Percentiles rank a stretch among this genome's conserved stretches.
Evolutionary conservation across 2,329 filamentous ascomycete genomes (phyloP).

Genomic region (Cryoendolithus antarcticus): DNA sequence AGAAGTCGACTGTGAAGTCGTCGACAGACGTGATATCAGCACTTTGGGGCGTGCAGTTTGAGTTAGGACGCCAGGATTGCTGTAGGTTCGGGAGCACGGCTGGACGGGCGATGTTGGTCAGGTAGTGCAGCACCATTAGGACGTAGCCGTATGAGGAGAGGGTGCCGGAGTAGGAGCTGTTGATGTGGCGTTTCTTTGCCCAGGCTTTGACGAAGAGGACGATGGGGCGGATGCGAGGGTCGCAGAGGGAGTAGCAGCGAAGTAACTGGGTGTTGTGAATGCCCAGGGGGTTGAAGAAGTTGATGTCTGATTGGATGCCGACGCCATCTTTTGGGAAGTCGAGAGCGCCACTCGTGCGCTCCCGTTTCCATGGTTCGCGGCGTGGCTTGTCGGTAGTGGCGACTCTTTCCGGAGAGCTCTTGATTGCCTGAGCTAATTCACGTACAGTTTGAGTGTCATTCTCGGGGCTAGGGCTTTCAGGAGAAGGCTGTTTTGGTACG

Average conservation of each 20-base stretch:
- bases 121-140: slow-evolving; percentile 85
- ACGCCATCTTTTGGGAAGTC: slow-evolving; percentile 67
- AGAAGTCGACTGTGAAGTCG: slow-evolving; percentile 61
- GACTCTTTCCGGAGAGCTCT: too few species aligned
- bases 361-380: slow-evolving; percentile 28
- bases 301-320: slow-evolving; percentile 86
- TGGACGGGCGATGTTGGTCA: slow-evolving; percentile 68
- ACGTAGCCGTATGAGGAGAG: slow-evolving; percentile 86
- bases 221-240: slow-evolving; percentile 63
- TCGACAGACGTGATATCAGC: slow-evolving; percentile 25
- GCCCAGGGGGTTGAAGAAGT: slow-evolving; percentile 74
- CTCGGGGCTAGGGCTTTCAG: too few species aligned
- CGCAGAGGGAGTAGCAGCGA: slow-evolving; percentile 69
- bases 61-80: slow-evolving; percentile 35
- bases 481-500: too few species aligned
- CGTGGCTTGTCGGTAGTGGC: not conserved
- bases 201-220: slow-evolving; percentile 83
- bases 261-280: slow-evolving; percentile 75
- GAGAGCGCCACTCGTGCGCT: slow-evolving; percentile 40
- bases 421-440: too few species aligned
- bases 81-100: slow-evolving; percentile 81
- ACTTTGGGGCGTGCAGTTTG: slow-evolving; percentile 16
- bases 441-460: too few species aligned
- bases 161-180: slow-evolving; percentile 74
- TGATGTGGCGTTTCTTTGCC: slow-evolving; percentile 76